Conservation (phyloP, 2,329 filamentous ascomycete species). For the Hysterium pulicare region DNA sequence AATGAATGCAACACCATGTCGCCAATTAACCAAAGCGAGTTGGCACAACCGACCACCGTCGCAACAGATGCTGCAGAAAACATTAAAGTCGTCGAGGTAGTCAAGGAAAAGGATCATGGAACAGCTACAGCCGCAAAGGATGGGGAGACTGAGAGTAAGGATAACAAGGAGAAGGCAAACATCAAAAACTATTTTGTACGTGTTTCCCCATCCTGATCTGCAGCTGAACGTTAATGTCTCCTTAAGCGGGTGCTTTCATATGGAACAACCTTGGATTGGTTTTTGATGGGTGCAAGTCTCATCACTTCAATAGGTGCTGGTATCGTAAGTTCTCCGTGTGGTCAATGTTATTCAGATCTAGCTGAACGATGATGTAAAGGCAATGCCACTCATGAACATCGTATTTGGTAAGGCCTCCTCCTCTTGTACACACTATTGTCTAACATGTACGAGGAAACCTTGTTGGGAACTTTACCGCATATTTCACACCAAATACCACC, state of each 20-base stretch:
- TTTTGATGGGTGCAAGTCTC: slow-evolving; percentile 23
- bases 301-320: slow-evolving; percentile 34
- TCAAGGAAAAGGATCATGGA: slow-evolving; percentile 7
- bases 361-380: slow-evolving; percentile 3
- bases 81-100: slow-evolving; percentile 9
- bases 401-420: slow-evolving; percentile 50
- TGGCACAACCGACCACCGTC: neutral
- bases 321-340: slow-evolving; percentile 12
- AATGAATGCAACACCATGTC: too few species aligned
- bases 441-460: slow-evolving; percentile 32
- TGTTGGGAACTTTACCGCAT: slow-evolving; percentile 56
- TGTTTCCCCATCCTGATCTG: neutral
- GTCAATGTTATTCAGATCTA: neutral
- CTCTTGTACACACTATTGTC: slow-evolving; percentile 61
- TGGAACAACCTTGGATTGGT: slow-evolving; percentile 28
- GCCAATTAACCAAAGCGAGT: neutral
- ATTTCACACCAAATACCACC: slow-evolving; percentile 46
- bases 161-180: slow-evolving; percentile 12
- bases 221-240: slow-evolving; percentile 3
- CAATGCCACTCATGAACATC: slow-evolving; percentile 57
- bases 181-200: slow-evolving; percentile 34
- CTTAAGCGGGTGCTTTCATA: slow-evolving; percentile 33
- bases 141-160: slow-evolving; percentile 2
- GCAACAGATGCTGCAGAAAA: slow-evolving; percentile 2
- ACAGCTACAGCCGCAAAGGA: slow-evolving; percentile 3